Conservation (phyloP, 2,329 filamentous ascomycete species). For the Paraconiothyrium sp. region DNA sequence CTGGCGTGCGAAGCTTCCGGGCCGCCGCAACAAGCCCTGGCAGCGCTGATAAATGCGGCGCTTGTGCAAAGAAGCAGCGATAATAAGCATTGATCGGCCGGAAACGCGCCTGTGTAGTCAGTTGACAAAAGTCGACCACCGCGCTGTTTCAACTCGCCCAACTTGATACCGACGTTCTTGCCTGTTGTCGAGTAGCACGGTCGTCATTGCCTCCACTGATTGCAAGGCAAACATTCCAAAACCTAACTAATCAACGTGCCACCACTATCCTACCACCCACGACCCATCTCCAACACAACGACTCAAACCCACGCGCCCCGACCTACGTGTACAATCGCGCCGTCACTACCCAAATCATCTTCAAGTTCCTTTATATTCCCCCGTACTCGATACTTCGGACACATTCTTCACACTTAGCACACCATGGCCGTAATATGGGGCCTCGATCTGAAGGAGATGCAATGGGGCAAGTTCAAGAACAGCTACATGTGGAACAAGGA, state of each 20-base stretch:
- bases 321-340: not conserved
- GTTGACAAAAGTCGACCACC: not conserved
- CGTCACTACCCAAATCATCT: not conserved
- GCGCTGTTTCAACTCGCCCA: constrained; percentile 2
- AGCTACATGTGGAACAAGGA: constrained; percentile 67
- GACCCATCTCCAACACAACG: not conserved
- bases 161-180: not conserved
- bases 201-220: constrained; percentile 6
- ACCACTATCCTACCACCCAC: not conserved
- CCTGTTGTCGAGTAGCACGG: not conserved
- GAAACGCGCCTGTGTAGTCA: not conserved
- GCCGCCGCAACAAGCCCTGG: not conserved
- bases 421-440: constrained; percentile 63
- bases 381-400: not conserved
- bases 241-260: not conserved
- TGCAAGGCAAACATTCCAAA: not conserved
- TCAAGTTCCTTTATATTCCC: not conserved
- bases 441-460: constrained; percentile 65
- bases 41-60: constrained; percentile 16
- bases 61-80: not conserved
- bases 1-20: constrained; percentile 7
- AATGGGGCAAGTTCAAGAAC: constrained; percentile 67
- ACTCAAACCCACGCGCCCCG: not conserved
- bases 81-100: constrained; percentile 11
- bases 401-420: constrained; percentile 8